phyloP scores from a whole-genome alignment of 1,139 yeast species.

The Geotrichum citri-aurantii region DNA sequence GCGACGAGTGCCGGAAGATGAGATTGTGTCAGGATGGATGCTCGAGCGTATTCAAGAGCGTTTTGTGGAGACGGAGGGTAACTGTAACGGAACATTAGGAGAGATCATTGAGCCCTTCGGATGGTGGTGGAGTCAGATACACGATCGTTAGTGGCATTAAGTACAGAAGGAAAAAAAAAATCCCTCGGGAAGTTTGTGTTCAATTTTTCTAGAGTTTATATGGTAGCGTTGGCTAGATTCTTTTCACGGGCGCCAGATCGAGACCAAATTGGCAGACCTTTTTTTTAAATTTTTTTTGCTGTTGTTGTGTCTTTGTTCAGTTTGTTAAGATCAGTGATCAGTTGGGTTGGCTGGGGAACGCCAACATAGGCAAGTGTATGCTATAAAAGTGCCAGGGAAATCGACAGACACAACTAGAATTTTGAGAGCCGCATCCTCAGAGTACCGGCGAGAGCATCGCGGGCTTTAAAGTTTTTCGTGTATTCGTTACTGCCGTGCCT shows the following conservation, averaged over 20 bases:
- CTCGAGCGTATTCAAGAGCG: slow-evolving; percentile 7
- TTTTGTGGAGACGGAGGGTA: not conserved
- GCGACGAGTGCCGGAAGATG: slow-evolving; percentile 11
- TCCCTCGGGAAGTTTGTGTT: not conserved
- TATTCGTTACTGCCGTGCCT: not conserved
- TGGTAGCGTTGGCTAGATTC: not conserved
- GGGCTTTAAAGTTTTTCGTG: not conserved
- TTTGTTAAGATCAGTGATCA: not conserved
- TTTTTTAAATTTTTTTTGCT: too few relatives aligned
- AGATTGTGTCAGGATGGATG: slow-evolving; percentile 16
- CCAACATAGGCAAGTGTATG: not conserved
- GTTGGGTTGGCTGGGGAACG: not conserved
- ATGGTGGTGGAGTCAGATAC: slow-evolving; percentile 15
- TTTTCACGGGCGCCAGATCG: not conserved
- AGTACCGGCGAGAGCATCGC: too few relatives aligned
- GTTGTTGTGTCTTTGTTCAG: not conserved
- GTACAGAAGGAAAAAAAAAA: not conserved
- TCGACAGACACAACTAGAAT: not conserved
- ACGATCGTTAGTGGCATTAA: not conserved
- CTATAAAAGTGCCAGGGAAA: not conserved
- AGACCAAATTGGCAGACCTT: not conserved
- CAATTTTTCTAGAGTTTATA: not conserved
- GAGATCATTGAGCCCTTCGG: slow-evolving; percentile 8
- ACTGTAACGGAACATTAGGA: not conserved
- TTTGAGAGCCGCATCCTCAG: not conserved